A percentile compares a stretch with the other conserved stretches of the same genome.
Evolutionary conservation across 495 filamentous ascomycete species (phyloP).

Genomic region (Pyrenula massariospora): DNA sequence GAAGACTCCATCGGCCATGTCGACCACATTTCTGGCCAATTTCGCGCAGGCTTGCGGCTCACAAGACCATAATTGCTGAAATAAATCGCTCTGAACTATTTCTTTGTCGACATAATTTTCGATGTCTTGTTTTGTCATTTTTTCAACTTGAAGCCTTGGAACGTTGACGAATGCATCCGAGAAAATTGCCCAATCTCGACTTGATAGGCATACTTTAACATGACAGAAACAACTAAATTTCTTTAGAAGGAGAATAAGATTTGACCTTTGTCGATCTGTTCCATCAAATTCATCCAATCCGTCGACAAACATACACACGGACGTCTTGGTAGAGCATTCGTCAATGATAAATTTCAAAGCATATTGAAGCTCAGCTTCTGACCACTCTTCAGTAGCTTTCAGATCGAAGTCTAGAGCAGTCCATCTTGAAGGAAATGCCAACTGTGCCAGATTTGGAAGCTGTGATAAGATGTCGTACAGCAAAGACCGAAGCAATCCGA

Average conservation of each 20-base stretch:
- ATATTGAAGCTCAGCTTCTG: not conserved
- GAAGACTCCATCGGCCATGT: constrained; percentile 2
- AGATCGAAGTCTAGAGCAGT: constrained; percentile 4
- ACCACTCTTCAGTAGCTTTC: too few relatives aligned
- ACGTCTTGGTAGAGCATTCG: too few relatives aligned
- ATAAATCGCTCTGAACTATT: not conserved
- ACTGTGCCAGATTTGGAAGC: constrained; percentile 18
- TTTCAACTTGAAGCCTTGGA: constrained; percentile 1
- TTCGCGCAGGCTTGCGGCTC: not conserved
- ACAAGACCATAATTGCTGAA: constrained; percentile 19
- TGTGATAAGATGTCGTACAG: constrained; percentile 23
- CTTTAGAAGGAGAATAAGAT: constrained; percentile 43
- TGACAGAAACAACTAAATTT: not conserved
- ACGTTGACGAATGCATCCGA: not conserved
- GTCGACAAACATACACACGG: constrained; percentile 39
- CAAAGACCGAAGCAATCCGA: constrained; percentile 29
- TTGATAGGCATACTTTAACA: constrained; percentile 3
- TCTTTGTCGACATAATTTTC: not conserved
- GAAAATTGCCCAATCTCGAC: not conserved
- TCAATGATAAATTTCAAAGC: constrained; percentile 14
- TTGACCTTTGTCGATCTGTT: constrained; percentile 1
- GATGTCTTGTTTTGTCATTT: not conserved
- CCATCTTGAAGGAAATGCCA: constrained; percentile 8
- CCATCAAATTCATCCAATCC: constrained; percentile 52
- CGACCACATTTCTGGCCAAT: not conserved